A percentile compares a stretch with the other conserved stretches of the same genome.
phyloP scores from a whole-genome alignment of 2,329 filamentous ascomycete genomes.

The Colletotrichum sp. region DNA sequence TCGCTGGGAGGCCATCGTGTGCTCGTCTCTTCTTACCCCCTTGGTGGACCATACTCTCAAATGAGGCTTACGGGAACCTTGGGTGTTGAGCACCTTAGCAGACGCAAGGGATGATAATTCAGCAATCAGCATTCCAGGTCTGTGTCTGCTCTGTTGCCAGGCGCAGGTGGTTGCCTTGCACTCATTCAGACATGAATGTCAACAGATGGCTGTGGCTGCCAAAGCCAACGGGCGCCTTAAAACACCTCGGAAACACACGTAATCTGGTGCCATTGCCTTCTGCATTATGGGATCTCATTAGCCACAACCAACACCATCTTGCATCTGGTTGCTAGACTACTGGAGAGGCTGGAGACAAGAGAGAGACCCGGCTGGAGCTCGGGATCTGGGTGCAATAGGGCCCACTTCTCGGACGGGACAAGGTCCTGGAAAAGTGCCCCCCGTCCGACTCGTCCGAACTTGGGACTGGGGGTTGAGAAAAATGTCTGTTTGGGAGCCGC shows the following conservation, averaged over 20 bases:
- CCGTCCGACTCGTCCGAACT: constrained; percentile 17
- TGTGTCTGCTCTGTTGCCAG: neutral
- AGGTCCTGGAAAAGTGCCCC: constrained; percentile 12
- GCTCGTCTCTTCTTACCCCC: neutral
- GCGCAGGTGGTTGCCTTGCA: neutral
- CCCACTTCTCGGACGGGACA: constrained; percentile 16
- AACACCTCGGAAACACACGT: neutral
- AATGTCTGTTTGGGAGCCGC: neutral
- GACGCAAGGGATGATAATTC: constrained; percentile 10
- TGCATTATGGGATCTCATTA: neutral
- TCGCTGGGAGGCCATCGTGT: neutral
- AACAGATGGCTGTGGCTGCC: neutral
- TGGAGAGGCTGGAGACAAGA: constrained; percentile 9
- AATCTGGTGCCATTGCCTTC: neutral
- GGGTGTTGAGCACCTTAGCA: neutral
- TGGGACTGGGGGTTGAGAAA: neutral
- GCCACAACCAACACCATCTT: constrained; percentile 1
- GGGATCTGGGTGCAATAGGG: constrained; percentile 9
- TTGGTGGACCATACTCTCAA: neutral
- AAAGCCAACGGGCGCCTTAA: neutral
- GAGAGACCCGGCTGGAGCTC: constrained; percentile 10
- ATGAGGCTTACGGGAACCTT: constrained; percentile 8
- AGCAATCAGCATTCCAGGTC: constrained; percentile 1
- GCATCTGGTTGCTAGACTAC: neutral
- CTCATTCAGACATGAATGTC: neutral